These are phyloP conservation scores for Schoenoplectus tabernaemontani DNA, from an alignment of 202 grass and related monocot species.

Conservation along the genomic window DNA sequence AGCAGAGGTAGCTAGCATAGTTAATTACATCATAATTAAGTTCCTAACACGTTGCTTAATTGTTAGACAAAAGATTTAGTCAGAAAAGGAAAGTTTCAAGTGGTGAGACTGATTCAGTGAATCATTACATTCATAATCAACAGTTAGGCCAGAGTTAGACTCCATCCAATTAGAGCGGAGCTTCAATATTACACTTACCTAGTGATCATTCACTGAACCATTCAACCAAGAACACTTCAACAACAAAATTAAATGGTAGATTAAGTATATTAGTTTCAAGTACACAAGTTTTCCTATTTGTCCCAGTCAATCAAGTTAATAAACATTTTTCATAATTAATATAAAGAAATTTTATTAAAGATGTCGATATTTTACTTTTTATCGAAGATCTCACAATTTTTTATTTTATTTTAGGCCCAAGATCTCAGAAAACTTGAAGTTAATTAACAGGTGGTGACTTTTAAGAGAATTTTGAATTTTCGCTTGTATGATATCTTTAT, in stretches of 20 bases:
- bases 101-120: not conserved
- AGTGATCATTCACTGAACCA: constrained; percentile 8
- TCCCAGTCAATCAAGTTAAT: not conserved
- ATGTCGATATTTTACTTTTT: not conserved
- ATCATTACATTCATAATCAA: not conserved
- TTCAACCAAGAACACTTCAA: constrained; percentile 4
- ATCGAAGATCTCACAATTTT: not conserved
- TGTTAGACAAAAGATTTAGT: not conserved
- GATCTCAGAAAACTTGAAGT: too few species aligned
- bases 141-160: not conserved
- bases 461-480: not conserved
- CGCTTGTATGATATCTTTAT: not conserved
- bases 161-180: not conserved
- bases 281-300: constrained; percentile 8
- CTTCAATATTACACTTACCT: not conserved
- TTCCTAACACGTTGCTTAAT: not conserved
- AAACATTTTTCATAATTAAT: not conserved
- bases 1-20: too few species aligned
- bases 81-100: not conserved
- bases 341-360: not conserved
- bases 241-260: not conserved
- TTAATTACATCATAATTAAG: not conserved
- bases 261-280: not conserved
- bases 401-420: too few species aligned
- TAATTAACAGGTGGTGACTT: not conserved